phyloP scores from a whole-genome alignment of 179 eudicot genomes.

The Gypsophila paniculata region DNA sequence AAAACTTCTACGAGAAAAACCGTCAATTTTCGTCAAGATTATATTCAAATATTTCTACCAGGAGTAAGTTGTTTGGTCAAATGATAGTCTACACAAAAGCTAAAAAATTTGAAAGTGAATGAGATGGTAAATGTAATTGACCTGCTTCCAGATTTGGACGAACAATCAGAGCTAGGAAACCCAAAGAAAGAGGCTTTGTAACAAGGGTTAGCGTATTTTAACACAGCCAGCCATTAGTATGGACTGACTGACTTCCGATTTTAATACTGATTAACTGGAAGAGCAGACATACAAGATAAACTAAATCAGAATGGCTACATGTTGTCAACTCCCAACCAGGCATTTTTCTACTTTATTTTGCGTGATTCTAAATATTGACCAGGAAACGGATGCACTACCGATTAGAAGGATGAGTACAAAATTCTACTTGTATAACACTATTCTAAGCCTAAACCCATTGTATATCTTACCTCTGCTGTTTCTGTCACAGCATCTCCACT shows the following conservation, averaged over 20 bases:
- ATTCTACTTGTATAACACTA: not conserved
- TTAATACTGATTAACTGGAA: not conserved
- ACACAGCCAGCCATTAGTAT: too few species aligned
- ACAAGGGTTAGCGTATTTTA: not conserved
- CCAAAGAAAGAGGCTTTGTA: not conserved
- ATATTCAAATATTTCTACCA: not conserved
- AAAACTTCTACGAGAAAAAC: too few species aligned
- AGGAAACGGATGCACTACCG: too few species aligned
- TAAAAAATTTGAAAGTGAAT: not conserved
- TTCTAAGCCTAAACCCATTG: not conserved
- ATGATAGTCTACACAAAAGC: not conserved
- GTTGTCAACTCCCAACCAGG: not conserved
- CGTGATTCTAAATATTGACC: too few species aligned
- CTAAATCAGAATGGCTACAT: not conserved
- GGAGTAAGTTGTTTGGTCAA: not conserved
- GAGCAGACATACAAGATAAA: not conserved
- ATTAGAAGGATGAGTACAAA: not conserved
- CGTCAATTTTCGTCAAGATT: not conserved
- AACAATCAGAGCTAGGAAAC: not conserved
- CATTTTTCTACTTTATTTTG: not conserved
- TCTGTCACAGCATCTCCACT: slow-evolving; percentile 28
- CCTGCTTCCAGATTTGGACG: not conserved
- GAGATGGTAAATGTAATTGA: not conserved
- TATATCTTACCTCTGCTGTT: slow-evolving; percentile 31
- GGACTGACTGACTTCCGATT: too few species aligned